These are phyloP conservation scores for Phytophthora pisi DNA, from an alignment of 352 stramenopile species.

Conservation along the genomic window DNA sequence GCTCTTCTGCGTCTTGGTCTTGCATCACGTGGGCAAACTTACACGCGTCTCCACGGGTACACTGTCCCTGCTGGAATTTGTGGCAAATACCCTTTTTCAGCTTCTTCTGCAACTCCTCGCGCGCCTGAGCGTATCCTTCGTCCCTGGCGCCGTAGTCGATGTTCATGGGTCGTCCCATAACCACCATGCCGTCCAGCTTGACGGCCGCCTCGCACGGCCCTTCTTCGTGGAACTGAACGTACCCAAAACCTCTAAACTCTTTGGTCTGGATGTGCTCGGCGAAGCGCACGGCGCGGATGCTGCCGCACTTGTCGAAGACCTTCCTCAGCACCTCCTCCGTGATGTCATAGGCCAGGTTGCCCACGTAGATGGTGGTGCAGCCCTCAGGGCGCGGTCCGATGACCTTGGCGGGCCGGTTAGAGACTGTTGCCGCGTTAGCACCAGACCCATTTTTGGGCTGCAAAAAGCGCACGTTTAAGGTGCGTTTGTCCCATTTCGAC, in stretches of 20 bases:
- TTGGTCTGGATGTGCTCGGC: slow-evolving; percentile 87
- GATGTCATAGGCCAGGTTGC: slow-evolving; percentile 96
- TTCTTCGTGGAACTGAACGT: slow-evolving; percentile 95
- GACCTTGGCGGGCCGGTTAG: slow-evolving; percentile 45
- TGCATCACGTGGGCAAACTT: slow-evolving; percentile 79
- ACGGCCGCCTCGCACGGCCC: slow-evolving; percentile 88
- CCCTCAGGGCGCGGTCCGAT: slow-evolving; percentile 73
- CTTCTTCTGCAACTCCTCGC: slow-evolving; percentile 77
- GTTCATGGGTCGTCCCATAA: slow-evolving; percentile 86
- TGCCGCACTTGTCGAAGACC: slow-evolving; percentile 79
- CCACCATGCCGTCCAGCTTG: slow-evolving; percentile 73
- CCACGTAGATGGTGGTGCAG: slow-evolving; percentile 95
- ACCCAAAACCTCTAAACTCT: slow-evolving; percentile 86
- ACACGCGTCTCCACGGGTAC: slow-evolving; percentile 62
- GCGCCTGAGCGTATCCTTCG: slow-evolving; percentile 65
- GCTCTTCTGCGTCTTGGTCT: slow-evolving; percentile 59
- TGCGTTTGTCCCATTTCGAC: slow-evolving; percentile 81
- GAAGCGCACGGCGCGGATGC: slow-evolving; percentile 82
- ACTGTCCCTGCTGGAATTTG: slow-evolving; percentile 72
- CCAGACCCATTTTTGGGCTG: slow-evolving; percentile 53
- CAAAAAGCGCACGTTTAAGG: slow-evolving; percentile 85
- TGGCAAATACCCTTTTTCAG: slow-evolving; percentile 80
- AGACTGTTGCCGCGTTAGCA: slow-evolving; percentile 12
- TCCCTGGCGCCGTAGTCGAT: slow-evolving; percentile 81
- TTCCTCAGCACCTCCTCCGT: slow-evolving; percentile 88